Conservation (phyloP, 208 protist species). For the Trypanosoma vivax region DNA sequence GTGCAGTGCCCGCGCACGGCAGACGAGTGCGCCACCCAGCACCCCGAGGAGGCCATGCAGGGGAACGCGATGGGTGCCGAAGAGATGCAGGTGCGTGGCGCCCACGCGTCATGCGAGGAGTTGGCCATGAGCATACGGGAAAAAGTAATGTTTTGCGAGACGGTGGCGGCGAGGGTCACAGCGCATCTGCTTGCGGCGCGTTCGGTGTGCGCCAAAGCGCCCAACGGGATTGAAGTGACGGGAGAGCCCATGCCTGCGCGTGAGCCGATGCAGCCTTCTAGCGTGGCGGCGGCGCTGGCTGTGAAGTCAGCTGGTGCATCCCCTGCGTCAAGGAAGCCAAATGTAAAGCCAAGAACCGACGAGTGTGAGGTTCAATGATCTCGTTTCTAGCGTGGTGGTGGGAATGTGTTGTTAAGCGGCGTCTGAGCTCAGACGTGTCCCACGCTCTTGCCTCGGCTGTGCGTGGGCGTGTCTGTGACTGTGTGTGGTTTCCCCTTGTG, state of each 20-base stretch:
- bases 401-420: neutral
- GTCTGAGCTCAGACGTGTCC: neutral
- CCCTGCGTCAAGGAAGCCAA: neutral
- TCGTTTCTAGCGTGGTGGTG: neutral
- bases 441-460: neutral
- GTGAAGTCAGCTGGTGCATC: neutral
- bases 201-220: neutral
- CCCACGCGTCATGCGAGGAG: conserved; percentile 13
- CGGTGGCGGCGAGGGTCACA: conserved; percentile 21
- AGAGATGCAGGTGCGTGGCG: conserved; percentile 18
- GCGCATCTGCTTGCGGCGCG: conserved; percentile 10
- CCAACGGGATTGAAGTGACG: neutral
- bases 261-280: neutral
- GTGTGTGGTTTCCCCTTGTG: neutral
- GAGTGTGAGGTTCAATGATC: conserved; percentile 28
- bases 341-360: conserved; percentile 4
- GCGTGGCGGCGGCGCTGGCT: neutral
- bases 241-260: neutral
- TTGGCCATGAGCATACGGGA: conserved; percentile 46
- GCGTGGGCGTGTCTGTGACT: neutral
- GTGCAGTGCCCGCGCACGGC: conserved; percentile 24
- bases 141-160: conserved; percentile 63
- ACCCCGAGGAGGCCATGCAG: conserved; percentile 36
- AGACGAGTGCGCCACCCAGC: conserved; percentile 33
- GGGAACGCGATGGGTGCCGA: conserved; percentile 33